phyloP scores from a whole-genome alignment of 352 stramenopile species.

The Phytophthora palmivora region DNA sequence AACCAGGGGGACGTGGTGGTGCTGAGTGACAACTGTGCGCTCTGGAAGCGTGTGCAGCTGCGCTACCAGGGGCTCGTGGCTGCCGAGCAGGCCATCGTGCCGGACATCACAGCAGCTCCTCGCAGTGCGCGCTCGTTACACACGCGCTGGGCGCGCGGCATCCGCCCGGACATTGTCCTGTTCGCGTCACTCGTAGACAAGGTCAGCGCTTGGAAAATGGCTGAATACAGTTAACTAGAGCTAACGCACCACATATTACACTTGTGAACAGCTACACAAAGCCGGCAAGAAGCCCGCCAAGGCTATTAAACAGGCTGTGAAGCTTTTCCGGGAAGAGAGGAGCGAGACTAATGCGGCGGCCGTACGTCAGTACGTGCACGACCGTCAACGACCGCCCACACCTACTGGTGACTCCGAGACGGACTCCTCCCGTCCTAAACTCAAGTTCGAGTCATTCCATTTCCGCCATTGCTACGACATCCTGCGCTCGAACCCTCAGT shows the following conservation, averaged over 20 bases:
- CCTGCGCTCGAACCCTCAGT: conserved; percentile 18
- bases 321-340: conserved; percentile 32
- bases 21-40: conserved; percentile 35
- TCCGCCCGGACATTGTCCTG: conserved; percentile 36
- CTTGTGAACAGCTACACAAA: conserved; percentile 24
- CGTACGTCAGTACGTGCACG: conserved; percentile 32
- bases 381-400: conserved; percentile 20
- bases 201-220: neutral
- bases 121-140: conserved; percentile 39
- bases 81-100: conserved; percentile 22
- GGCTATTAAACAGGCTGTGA: conserved; percentile 24
- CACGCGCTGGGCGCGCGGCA: conserved; percentile 36
- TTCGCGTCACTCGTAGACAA: conserved; percentile 38
- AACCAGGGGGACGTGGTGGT: conserved; percentile 27
- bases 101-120: conserved; percentile 12
- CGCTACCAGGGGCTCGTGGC: conserved; percentile 33
- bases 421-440: conserved; percentile 22
- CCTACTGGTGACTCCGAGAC: conserved; percentile 21
- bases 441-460: conserved; percentile 46
- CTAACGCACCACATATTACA: neutral
- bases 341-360: conserved; percentile 29
- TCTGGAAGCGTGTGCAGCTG: conserved; percentile 43
- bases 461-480: conserved; percentile 46
- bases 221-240: too few species aligned
- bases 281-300: conserved; percentile 26